A percentile compares a stretch with the other conserved stretches of the same genome.
phyloP scores from a whole-genome alignment of 495 filamentous ascomycete genomes.

The Tuber indicum region DNA sequence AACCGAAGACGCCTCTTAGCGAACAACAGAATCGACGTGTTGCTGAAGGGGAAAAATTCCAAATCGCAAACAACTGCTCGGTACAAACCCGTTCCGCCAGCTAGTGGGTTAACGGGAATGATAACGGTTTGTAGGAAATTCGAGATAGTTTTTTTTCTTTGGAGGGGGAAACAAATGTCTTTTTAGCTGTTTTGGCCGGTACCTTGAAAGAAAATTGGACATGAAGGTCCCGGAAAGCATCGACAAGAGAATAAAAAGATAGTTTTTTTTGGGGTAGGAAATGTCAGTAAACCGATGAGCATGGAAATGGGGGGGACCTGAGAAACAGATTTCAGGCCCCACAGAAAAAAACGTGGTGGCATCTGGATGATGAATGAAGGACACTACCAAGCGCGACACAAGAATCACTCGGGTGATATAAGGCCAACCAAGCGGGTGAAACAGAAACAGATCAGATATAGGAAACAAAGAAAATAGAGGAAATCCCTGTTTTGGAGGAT shows the following conservation, averaged over 20 bases:
- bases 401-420: not conserved
- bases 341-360: not conserved
- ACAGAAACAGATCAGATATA: not conserved
- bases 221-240: not conserved
- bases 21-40: not conserved
- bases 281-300: not conserved
- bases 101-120: not conserved
- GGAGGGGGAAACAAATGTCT: not conserved
- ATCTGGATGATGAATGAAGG: not conserved
- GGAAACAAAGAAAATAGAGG: not conserved
- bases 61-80: not conserved
- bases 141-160: not conserved
- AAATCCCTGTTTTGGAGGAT: not conserved
- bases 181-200: not conserved
- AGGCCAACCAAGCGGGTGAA: not conserved
- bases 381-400: not conserved
- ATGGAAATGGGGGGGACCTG: not conserved
- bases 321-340: not conserved
- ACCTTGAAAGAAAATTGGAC: not conserved
- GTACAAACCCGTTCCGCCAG: not conserved
- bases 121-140: not conserved
- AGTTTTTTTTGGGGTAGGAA: not conserved
- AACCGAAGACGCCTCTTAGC: not conserved
- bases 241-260: not conserved
- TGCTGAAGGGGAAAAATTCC: not conserved